Evolutionary conservation across 163 green algal species (phyloP), one percentile per base, ranked within the genome.

Genomic region (Scenedesmus sp.): DNA sequence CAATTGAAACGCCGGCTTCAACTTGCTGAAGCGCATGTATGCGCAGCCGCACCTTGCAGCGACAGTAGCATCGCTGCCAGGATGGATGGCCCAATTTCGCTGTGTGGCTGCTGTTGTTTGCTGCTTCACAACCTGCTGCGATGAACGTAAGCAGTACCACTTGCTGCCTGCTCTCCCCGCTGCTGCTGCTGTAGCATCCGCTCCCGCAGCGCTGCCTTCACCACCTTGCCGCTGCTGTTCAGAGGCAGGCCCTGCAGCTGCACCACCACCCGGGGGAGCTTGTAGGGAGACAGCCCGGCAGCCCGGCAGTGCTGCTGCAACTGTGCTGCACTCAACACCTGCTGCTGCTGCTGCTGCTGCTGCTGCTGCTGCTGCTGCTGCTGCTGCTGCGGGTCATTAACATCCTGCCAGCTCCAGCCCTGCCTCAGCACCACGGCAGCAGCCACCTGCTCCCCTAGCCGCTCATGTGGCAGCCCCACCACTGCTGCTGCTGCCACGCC

Each of bases 371-470:
- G 74, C 8, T 64, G 74, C 86, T 81, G 73, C 57, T 83, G 82
- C 26, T 52, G 70, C 57, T 15, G 84, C 54, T 92, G 82, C 46
- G 0, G 7, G n/a, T 20, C 52, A 62, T 46, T 23, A 67, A 18
- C 64, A 34, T 82, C 89, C 1, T 52, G 66, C 91, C 94, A 97
- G 3, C 0, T 12, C 92, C 93, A 95, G 16, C 89, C 91, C 2
- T 87, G 67, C 18, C 81, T 52, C 56, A 97, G 91, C 59, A 96
- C 93, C 20, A 98, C 60, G 9, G 95, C 87, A 2, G 94, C 95
- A 13, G 93, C 90, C 59, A 96, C 96, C 76, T 94, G 86, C 93
- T 99, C 96, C 0, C 97, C 97, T 7, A 98, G 92, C 2, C 95
- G 90, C 66, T 90, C 85, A 84, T 99, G 92, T 7, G 96, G 92